Percentiles rank a stretch among this genome's conserved stretches.
Evolutionary conservation across 2,329 filamentous ascomycete genomes (phyloP).

Genomic region (Tolypocladium pustulatum): DNA sequence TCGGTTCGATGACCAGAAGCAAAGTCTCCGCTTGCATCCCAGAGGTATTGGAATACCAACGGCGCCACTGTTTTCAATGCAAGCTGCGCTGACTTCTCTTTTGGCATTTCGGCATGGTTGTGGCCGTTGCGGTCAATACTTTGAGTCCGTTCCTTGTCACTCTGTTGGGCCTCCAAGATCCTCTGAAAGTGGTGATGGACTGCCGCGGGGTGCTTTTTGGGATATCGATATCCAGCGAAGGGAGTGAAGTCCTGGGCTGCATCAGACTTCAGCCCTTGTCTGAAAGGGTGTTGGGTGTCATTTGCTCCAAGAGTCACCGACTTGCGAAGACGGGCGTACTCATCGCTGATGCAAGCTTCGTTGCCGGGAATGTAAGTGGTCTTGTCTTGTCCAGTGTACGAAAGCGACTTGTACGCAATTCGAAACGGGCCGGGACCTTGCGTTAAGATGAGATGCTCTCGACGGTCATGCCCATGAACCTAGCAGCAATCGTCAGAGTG

Average conservation of each 20-base stretch:
- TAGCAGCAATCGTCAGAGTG: conserved; percentile 2
- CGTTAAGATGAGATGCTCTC: conserved; percentile 14
- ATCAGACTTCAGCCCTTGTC: not conserved
- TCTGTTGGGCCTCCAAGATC: not conserved
- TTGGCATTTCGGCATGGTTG: too few species aligned
- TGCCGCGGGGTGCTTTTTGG: conserved; percentile 3
- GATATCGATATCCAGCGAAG: conserved; percentile 9
- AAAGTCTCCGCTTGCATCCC: not conserved
- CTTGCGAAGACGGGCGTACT: conserved; percentile 8
- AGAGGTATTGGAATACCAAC: not conserved
- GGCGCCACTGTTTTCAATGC: not conserved
- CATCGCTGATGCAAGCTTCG: not conserved
- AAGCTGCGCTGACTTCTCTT: not conserved
- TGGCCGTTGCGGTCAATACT: not conserved
- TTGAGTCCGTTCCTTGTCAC: not conserved
- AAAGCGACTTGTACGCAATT: conserved; percentile 15
- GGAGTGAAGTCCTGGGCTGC: conserved; percentile 2
- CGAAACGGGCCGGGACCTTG: conserved; percentile 3
- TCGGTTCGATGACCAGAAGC: not conserved
- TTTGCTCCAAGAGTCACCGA: conserved; percentile 11
- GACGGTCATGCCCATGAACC: conserved; percentile 2
- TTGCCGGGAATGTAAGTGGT: conserved; percentile 13
- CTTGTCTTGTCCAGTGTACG: conserved; percentile 13
- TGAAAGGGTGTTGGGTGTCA: conserved; percentile 4
- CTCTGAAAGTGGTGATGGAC: not conserved